Percentiles rank a stretch among this genome's conserved stretches.
phyloP scores from a whole-genome alignment of 148 eudicot species.

The Chenopodium quinoa region DNA sequence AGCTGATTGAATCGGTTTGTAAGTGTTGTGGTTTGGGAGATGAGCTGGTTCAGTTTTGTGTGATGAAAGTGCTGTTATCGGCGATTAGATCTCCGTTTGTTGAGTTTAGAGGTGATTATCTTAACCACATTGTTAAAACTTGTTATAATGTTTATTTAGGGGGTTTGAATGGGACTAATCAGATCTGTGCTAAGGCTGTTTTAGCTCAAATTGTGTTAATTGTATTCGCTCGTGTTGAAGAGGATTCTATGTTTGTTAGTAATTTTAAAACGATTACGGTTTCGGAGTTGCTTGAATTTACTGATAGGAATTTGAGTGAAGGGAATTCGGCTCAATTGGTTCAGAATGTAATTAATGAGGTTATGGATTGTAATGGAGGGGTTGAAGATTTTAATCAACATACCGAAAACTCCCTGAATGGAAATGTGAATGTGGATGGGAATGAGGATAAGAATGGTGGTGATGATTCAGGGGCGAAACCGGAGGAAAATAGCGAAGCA shows the following conservation, averaged over 20 bases:
- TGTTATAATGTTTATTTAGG: conserved; percentile 90
- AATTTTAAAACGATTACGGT: conserved; percentile 51
- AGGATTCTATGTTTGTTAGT: conserved; percentile 44
- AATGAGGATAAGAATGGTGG: neutral
- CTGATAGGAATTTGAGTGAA: conserved; percentile 87
- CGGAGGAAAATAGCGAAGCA: conserved; percentile 27
- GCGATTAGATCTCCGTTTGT: conserved; percentile 64
- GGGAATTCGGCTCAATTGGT: conserved; percentile 80
- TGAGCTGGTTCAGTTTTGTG: conserved; percentile 59
- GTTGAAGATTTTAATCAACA: conserved; percentile 7
- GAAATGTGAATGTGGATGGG: conserved; percentile 6
- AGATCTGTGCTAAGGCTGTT: conserved; percentile 92
- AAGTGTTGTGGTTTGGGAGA: conserved; percentile 54
- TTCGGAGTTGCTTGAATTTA: conserved; percentile 69
- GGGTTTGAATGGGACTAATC: conserved; percentile 81
- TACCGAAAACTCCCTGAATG: conserved; percentile 10
- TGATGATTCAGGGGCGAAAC: conserved; percentile 19
- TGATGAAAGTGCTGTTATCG: conserved; percentile 61
- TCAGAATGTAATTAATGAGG: conserved; percentile 68
- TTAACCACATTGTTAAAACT: conserved; percentile 63
- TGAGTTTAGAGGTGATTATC: conserved; percentile 64
- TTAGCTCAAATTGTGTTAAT: conserved; percentile 87
- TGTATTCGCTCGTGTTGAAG: conserved; percentile 68
- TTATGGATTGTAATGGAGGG: conserved; percentile 55
- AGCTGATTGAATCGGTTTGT: conserved; percentile 58